Evolutionary conservation across 2,329 filamentous ascomycete species (phyloP), one percentile per base, ranked within the genome.

Genomic region (Colletotrichum sidae): DNA sequence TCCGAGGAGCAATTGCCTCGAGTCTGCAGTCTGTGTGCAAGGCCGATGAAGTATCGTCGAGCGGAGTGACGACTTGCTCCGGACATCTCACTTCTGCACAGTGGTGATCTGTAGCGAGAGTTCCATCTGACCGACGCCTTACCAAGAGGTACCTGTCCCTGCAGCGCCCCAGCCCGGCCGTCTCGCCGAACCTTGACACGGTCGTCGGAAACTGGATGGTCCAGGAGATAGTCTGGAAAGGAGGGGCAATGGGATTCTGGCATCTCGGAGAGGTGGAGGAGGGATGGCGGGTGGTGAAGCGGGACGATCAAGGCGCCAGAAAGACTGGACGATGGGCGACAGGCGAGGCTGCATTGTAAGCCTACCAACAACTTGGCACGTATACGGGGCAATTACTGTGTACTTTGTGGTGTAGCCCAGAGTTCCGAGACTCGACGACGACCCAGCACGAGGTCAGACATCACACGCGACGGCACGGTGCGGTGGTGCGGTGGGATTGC

Each of bases 181-280:
- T 42, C 45, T 34, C 33, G 37, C 55, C 35, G 15, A 66, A 66
- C 52, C 42, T 62, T 63, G 52, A 41, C n/a, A 12, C 15, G 12
- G 34, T 52, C 42, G 46, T 53, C 58, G 51, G 52, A 65, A 12
- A 33, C 46, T 53, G 25, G 53, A 38, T 62, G 47, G 52, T 11
- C 58, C 15, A 66, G 63, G 63, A 63, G 63, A 66, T 63, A 66
- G 46, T 57, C 42, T 66, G 63, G 63, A 56, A 59, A 67, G 60
- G 60, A 65, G 64, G 64, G 64, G 60, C 60, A 34, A 49, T 55
- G 59, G 53, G 37, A 55, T 38, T 49, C 15, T 55, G 57, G 66
- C 45, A 63, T 63, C 54, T 68, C 66, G 66, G 66, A 46, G 52
- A 66, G 49, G 66, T 68, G 66, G 66, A 67, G 55, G 52, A 47